These are phyloP conservation scores for Solanum appendiculatum DNA, from an alignment of 257 asterid genomes.

Conservation along the genomic window DNA sequence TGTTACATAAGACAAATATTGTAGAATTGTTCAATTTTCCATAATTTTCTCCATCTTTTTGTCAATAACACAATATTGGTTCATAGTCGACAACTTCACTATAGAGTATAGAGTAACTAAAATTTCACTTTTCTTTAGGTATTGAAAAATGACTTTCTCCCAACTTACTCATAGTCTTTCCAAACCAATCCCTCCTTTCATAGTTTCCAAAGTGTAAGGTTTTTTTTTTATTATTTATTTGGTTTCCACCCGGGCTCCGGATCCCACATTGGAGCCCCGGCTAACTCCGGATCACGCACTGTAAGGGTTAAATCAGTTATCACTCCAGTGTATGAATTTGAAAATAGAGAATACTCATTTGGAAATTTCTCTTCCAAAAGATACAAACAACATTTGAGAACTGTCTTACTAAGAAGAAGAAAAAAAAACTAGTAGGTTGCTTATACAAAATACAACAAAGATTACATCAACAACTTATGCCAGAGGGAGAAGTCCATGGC, in stretches of 20 bases:
- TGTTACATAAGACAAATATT: no score
- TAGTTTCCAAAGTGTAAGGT: not conserved
- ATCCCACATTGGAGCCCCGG: no score
- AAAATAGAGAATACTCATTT: not conserved
- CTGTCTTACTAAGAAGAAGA: not conserved
- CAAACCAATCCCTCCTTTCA: not conserved
- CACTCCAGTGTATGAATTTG: not conserved
- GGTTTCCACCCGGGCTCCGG: no score
- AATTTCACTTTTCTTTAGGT: not conserved
- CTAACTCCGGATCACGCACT: no score
- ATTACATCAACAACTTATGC: not conserved
- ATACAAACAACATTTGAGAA: not conserved
- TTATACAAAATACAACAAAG: not conserved
- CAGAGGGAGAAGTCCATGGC: not conserved
- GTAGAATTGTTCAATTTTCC: not conserved
- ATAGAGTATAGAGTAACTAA: not conserved
- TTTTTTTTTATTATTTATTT: no score
- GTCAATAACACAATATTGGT: no score
- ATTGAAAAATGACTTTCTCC: not conserved
- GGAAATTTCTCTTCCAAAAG: not conserved
- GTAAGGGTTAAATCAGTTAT: not conserved
- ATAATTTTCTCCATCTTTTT: not conserved
- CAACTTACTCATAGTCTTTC: not conserved
- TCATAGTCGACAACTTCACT: no score
- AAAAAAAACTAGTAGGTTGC: not conserved